These are phyloP conservation scores for Pichia sp. DNA, from an alignment of 1,139 yeast genomes.

Conservation along the genomic window DNA sequence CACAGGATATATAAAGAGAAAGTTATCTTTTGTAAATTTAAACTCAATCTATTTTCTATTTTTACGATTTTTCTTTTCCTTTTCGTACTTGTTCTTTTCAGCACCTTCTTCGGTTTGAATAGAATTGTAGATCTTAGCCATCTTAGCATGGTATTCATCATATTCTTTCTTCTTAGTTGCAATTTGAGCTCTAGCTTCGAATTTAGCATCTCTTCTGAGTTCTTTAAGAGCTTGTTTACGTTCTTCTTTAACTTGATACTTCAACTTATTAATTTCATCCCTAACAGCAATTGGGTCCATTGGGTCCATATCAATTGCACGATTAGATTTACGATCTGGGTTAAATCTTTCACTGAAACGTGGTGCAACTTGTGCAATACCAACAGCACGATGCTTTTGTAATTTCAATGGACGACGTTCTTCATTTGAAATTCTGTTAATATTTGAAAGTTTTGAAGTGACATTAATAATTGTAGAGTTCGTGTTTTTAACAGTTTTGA, in stretches of 20 bases:
- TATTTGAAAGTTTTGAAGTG: constrained; percentile 40
- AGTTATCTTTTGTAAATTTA: not conserved
- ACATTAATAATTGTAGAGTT: constrained; percentile 24
- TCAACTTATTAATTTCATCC: constrained; percentile 77
- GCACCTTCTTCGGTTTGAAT: constrained; percentile 92
- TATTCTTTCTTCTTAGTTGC: constrained; percentile 68
- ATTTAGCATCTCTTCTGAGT: constrained; percentile 80
- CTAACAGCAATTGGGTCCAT: constrained; percentile 78
- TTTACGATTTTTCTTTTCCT: constrained; percentile 69
- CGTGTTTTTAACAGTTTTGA: constrained; percentile 32
- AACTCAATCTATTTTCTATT: constrained; percentile 19
- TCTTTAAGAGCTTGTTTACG: constrained; percentile 84
- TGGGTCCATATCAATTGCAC: constrained; percentile 32
- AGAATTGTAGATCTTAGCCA: constrained; percentile 79
- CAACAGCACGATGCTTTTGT: constrained; percentile 80
- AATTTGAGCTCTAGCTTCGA: constrained; percentile 81
- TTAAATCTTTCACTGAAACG: constrained; percentile 93
- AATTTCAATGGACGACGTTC: constrained; percentile 70
- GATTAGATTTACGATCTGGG: constrained; percentile 66
- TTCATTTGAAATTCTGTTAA: constrained; percentile 42
- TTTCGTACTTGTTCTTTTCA: constrained; percentile 83
- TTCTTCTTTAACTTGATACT: constrained; percentile 84
- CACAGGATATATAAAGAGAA: not conserved
- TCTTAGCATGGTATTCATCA: constrained; percentile 78
- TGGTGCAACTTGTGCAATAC: constrained; percentile 83